Base-by-base conservation (phyloP, 2,329 filamentous ascomycete genomes). In the Colletotrichum musicola region DNA sequence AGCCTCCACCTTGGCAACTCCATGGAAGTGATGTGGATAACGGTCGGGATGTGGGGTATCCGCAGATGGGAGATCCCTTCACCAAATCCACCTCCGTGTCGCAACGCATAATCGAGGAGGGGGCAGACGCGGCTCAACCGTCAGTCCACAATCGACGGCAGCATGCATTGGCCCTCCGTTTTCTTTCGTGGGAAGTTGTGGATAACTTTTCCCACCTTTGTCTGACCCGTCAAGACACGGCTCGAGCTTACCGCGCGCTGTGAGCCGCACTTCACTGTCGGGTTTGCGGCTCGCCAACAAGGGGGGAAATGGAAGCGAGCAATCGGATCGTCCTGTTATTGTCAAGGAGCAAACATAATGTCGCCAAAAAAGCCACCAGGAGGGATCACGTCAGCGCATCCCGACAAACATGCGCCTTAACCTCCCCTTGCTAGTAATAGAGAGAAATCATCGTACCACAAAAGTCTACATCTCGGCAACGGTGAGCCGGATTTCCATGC, bases 401-500 rank as follows among this genome's bases (percentile, higher is more conserved):
- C 55, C 22, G 22, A 25, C 22, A 25, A 25, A 25, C 22, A 25
- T 25, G 22, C 22, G 22, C 22, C 22, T 25, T 25, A 25, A 25
- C 22, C 9, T 35, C 7, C 7, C 30, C 7, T 35, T 35, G 30
- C 30, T 51, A 46, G 20, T 46, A 35, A 3, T 42, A 25, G 18
- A 38, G 20, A 35, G 42, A 7, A 22, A 16, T 18, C 16, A 16
- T 44, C 14, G 30, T 12, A 55, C 10, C 10, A 51, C 27, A 35
- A 18, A 27, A 58, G 13, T 25, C n/a, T 18, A 22, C 18, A 14
- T 22, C 16, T 51, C 65, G 62, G 62, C 40, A 61, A 38, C 14
- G 10, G 4, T 16, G 7, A 38, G 49, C 65, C 65, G 65, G 62
- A 68, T 68, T 62, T 38, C 60, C 65, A 55, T 56, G 55, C 55